These are phyloP conservation scores for Penicillium sp. DNA, from an alignment of 2,329 filamentous ascomycete genomes.

Conservation along the genomic window DNA sequence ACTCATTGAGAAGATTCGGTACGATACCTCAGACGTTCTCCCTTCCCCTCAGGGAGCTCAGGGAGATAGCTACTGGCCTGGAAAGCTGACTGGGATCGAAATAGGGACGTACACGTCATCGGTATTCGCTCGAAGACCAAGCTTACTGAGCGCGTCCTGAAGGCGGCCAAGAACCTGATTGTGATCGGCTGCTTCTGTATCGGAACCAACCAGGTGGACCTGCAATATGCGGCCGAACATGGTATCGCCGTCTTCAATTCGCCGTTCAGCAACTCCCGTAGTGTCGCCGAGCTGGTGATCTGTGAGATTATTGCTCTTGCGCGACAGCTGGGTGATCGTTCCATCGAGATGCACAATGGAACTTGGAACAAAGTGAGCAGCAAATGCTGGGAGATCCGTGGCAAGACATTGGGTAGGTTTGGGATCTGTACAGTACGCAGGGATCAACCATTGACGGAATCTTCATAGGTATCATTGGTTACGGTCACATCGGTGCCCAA, in stretches of 20 bases:
- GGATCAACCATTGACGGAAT: conserved; percentile 13
- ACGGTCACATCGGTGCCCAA: conserved; percentile 96
- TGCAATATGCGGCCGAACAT: conserved; percentile 46
- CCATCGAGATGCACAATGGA: conserved; percentile 88
- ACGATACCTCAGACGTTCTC: conserved; percentile 29
- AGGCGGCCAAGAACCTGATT: conserved; percentile 88
- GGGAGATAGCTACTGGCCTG: not conserved
- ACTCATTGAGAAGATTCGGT: conserved; percentile 96
- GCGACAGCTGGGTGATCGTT: conserved; percentile 88
- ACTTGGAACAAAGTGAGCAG: conserved; percentile 98
- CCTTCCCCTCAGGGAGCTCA: no score
- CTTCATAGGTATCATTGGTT: conserved; percentile 78
- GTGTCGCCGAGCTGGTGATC: conserved; percentile 94
- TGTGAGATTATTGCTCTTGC: conserved; percentile 89
- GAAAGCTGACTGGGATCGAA: conserved; percentile 8
- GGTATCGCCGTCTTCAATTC: conserved; percentile 98
- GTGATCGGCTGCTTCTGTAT: conserved; percentile 99
- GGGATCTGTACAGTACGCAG: not conserved
- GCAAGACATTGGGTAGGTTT: conserved; percentile 80
- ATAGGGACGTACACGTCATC: conserved; percentile 90
- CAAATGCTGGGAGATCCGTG: conserved; percentile 96
- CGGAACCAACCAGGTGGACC: conserved; percentile 67
- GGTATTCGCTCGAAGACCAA: conserved; percentile 98
- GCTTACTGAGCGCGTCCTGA: conserved; percentile 79
- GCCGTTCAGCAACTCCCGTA: conserved; percentile 95